Evolutionary conservation across 78 protist genomes (phyloP), one percentile per base, ranked within the genome.

Genomic region (Pelomyxa schiedti): DNA sequence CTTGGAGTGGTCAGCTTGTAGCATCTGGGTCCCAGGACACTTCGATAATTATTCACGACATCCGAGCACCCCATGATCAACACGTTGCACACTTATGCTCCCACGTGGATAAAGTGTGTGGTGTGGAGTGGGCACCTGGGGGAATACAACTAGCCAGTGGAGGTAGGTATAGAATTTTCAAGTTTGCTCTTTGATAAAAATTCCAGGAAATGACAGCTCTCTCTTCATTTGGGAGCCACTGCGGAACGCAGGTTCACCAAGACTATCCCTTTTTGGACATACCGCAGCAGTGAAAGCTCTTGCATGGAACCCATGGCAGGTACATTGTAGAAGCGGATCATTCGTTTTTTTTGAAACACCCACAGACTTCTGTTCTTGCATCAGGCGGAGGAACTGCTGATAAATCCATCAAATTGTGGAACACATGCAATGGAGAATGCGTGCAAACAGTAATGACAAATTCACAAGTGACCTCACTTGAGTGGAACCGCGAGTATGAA

Each of bases 351-450:
- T 52, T 24, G 16, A 73, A n/a, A n/a, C n/a, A n/a, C n/a, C n/a
- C n/a, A n/a, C n/a, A n/a, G n/a, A n/a, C n/a, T n/a, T n/a, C 84
- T 77, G 88, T 96, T 22, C 90, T 98, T 3, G 99, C 98, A 22
- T 72, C 98, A 22, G 99, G 99, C 30, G 99, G 99, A 28, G 99
- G 99, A 35, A 93, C 98, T 0, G 99, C 98, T 4, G 99, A 98
- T 53, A 86, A 95, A 36, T 75, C 73, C 83, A 93, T 98, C 70
- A 83, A 94, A 29, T 93, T 98, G 92, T 96, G 98, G 98, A 94
- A 98, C 92, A 87, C 97, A 30, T 1, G 67, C n/a, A 88, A 89
- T 3, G 99, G 98, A 41, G 79, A 42, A 7, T 82, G 89, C 47
- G 41, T 88, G 38, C 77, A 90, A 74, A 16, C 72, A 39, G 83